A percentile compares a stretch with the other conserved stretches of the same genome.
These are phyloP conservation scores for Begonia loranthoides DNA, from an alignment of 306 rosid genomes.

Conservation along the genomic window DNA sequence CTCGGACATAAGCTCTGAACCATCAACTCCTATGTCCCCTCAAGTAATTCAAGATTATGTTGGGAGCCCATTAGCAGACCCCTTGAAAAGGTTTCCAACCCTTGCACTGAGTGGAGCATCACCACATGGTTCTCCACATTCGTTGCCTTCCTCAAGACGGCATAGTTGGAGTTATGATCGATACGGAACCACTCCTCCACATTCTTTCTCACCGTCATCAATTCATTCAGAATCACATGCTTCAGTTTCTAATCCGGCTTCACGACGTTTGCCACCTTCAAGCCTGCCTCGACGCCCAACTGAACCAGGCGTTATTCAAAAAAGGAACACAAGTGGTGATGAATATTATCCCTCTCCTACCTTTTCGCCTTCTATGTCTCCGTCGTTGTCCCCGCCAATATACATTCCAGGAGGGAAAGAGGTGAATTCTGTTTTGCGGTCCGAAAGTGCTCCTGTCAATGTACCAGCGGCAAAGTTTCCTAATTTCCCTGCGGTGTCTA, in stretches of 20 bases:
- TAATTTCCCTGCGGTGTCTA: background rate
- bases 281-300: background rate
- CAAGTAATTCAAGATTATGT: constrained; percentile 71
- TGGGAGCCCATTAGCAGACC: constrained; percentile 72
- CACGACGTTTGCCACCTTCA: constrained; percentile 24
- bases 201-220: constrained; percentile 44
- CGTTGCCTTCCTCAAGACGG: constrained; percentile 31
- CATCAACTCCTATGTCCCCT: constrained; percentile 43
- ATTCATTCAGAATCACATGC: constrained; percentile 37
- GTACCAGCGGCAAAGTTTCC: background rate
- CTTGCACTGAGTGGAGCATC: constrained; percentile 34
- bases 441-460: background rate
- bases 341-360: constrained; percentile 39
- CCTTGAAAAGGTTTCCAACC: constrained; percentile 55
- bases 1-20: constrained; percentile 56
- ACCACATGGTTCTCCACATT: constrained; percentile 34
- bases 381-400: background rate
- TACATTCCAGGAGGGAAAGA: background rate
- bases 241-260: constrained; percentile 20
- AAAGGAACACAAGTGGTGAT: constrained; percentile 26
- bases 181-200: constrained; percentile 32
- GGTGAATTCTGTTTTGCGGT: background rate
- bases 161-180: constrained; percentile 50
- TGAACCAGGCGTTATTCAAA: background rate
- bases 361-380: constrained; percentile 9